Evolutionary conservation across 441 rosid genomes (phyloP), one percentile per base, ranked within the genome.

Genomic region (Erodium trifolium): DNA sequence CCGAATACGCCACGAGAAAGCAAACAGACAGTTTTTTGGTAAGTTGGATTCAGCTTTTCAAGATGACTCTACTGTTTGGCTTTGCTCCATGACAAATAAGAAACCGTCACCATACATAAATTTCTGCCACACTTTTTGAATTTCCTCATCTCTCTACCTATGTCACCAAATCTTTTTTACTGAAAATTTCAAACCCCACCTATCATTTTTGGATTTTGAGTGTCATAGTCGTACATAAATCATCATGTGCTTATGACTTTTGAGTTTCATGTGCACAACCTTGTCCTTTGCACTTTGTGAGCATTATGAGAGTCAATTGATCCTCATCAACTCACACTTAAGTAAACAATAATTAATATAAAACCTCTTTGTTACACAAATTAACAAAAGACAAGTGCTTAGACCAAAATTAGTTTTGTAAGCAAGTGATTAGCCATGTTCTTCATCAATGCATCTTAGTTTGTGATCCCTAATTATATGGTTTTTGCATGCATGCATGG

Each of bases 171-270:
- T 66, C 5, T 63, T 39, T 68, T 68, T 45, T 67, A 78, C 79
- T 79, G 78, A 79, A 80, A 76, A 57, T 76, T 75, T 79, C 74
- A 71, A 74, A 72, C 39, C 65, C 60, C 23, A 12, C 11, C 53
- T 2, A 47, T 11, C 10, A n/a, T 27, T 55, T 35, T 13, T 43
- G 16, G 10, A 23, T 8, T 31, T 23, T 23, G 27, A 23, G 27
- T 23, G 1, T 23, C 27, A 23, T 23, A 23, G 27, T 23, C 27
- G 27, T 23, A 23, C 2, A 23, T 23, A 23, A 23, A 23, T 23
- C 27, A 23, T 23, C 27, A 23, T 23, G 27, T 23, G 1, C 27
- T 23, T 23, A 39, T 39, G 45, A 39, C 45, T 47, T 71, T 63
- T 29, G 23, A 51, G 70, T 53, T 65, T 60, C 81, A 65, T 70